Base-by-base conservation (phyloP, 495 filamentous ascomycete genomes). In the Podospora pseudocomata region DNA sequence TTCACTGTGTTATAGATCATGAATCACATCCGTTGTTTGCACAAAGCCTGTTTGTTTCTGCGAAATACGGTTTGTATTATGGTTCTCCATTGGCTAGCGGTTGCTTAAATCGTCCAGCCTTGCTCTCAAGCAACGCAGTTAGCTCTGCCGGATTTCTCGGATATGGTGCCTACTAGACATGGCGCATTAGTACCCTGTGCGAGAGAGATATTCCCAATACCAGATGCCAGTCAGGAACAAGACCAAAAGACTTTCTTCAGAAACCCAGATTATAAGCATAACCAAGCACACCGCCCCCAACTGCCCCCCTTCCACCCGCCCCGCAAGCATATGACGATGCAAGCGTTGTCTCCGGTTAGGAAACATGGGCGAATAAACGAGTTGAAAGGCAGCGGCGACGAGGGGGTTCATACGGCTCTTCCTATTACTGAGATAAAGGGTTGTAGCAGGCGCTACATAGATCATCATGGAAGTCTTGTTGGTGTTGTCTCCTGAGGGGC, bases 321-420 rank as follows among this genome's bases (percentile, higher is more conserved):
- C 73, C 79, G 74, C 75, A 68, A 82, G 81, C 81, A 82, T 75
- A 73, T 83, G 81, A 73, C 81, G 81, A 77, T 83, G 81, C 81
- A 80, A 72, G 69, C 77, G 73, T 70, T 68, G 64, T 34, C 66
- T 49, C 54, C 4, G 7, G 20, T 61, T 61, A 60, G 66, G 65
- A 58, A 61, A 27, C 65, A 63, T 62, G 44, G 28, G 16, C 6
- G 65, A 34, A 67, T 58, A 16, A 55, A 65, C 64, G 44, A 27
- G 66, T 58, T 5, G 28, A 39, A 49, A 58, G 59, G 71, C 64
- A 58, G 59, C 53, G 20, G 67, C 63, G 20, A 57, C 68, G 70
- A 66, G 74, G 70, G 57, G 80, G 80, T 80, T 83, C 78, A 83
- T 77, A 82, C 81, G 81, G 81, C 81, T 83, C 81, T 83, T 83